Evolutionary conservation across 2,329 filamentous ascomycete genomes (phyloP).

Genomic region (Pseudofabraea citricarpa): DNA sequence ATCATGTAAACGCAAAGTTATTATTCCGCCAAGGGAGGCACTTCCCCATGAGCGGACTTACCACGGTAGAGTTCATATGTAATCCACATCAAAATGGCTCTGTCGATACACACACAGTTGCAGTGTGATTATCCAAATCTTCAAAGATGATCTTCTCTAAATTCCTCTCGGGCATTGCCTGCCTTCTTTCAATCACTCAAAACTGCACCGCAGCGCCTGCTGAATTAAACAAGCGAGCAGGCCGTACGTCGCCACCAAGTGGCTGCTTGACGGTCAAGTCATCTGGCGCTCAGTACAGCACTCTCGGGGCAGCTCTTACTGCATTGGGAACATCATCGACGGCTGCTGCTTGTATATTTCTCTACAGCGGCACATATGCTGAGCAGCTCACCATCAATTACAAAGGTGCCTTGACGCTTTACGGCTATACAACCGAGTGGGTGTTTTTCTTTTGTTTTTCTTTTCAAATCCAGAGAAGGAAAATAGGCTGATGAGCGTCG

Average conservation of each 20-base stretch:
- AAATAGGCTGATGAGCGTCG: too few relatives aligned
- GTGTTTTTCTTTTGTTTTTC: too few relatives aligned
- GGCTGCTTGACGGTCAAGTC: neutral
- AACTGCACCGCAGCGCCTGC: neutral
- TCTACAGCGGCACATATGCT: constrained; percentile 47
- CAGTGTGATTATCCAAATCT: neutral
- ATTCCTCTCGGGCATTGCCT: neutral
- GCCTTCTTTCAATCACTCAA: neutral
- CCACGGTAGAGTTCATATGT: too few relatives aligned
- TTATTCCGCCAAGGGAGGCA: too few relatives aligned
- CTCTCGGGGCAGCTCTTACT: neutral
- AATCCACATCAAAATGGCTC: too few relatives aligned
- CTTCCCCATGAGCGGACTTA: too few relatives aligned
- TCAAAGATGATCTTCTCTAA: neutral
- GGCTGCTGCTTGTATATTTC: constrained; percentile 36
- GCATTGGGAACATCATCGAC: neutral
- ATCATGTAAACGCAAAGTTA: too few relatives aligned
- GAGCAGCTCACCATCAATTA: constrained; percentile 41
- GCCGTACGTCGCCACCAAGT: neutral
- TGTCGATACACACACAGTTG: too few relatives aligned
- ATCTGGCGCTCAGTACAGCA: neutral
- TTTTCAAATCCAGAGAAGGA: too few relatives aligned
- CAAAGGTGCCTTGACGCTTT: constrained; percentile 19
- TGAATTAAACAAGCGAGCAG: neutral
- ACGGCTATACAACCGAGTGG: constrained; percentile 42